These are phyloP conservation scores for Naegleria fowleri DNA, from an alignment of 208 protist genomes.

Conservation along the genomic window DNA sequence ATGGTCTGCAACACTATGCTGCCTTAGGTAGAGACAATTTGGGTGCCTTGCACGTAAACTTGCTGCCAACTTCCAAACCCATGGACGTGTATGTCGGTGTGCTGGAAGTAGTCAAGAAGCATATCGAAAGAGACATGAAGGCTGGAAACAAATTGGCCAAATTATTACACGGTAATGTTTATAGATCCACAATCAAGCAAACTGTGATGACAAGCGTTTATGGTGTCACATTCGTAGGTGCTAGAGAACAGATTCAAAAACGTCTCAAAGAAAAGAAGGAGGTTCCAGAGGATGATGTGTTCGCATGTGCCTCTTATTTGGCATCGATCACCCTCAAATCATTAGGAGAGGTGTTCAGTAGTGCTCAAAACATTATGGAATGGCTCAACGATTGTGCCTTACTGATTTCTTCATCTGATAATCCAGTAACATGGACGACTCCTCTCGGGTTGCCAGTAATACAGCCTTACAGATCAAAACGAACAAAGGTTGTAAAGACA, in stretches of 20 bases:
- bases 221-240: constrained; percentile 94
- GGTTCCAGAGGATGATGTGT: constrained; percentile 34
- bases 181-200: constrained; percentile 95
- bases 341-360: constrained; percentile 54
- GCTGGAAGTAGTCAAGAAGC: constrained; percentile 75
- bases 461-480: constrained; percentile 81
- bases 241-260: constrained; percentile 80
- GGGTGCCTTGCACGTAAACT: constrained; percentile 89
- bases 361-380: constrained; percentile 44
- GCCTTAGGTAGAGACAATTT: constrained; percentile 92
- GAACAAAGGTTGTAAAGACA: not conserved
- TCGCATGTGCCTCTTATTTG: constrained; percentile 39
- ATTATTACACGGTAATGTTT: constrained; percentile 78
- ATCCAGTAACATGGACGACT: constrained; percentile 84
- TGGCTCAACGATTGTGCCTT: constrained; percentile 69
- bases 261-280: constrained; percentile 28
- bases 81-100: constrained; percentile 95
- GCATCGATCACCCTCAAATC: constrained; percentile 43
- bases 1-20: constrained; percentile 97
- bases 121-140: constrained; percentile 68
- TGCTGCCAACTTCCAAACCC: constrained; percentile 79
- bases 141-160: constrained; percentile 52
- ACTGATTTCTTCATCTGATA: constrained; percentile 63
- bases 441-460: constrained; percentile 91
- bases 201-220: constrained; percentile 97